Evolutionary conservation across 148 eudicot species (phyloP), one percentile per base, ranked within the genome.

Genomic region (Limonium bicolor): DNA sequence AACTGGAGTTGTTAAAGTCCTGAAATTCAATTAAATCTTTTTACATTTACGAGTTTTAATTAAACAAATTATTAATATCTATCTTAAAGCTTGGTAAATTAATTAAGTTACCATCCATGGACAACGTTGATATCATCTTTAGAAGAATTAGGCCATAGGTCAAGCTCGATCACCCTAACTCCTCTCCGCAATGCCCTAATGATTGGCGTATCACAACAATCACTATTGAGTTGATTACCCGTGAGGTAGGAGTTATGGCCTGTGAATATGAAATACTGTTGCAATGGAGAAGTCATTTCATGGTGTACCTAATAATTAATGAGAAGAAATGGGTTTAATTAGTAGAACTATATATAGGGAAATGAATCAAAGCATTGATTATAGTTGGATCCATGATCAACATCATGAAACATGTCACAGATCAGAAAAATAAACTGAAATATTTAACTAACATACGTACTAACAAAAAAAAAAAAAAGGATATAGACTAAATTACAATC

Each of bases 251-350:
- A 86, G 63, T 86, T 86, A 67, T 86, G 93, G 49, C 96, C 96
- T 28, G 96, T 86, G 43, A 63, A 86, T 70, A 86, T 72, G 69
- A 63, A 82, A 60, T 82, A 86, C 38, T 86, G 82, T 56, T 86
- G 96, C 85, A 86, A 54, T 20, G 96, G 85, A 69, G 88, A 79
- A 51, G 79, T 73, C 96, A 86, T 86, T 56, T 86, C 96, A 51
- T 86, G 96, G 76, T 78, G 94, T 52, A 86, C 94, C 96, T 86
- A 86, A 43, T 50, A 53, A 22, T 19, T 37, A n/a, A n/a, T n/a
- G n/a, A n/a, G n/a, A n/a, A n/a, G n/a, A n/a, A n/a, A n/a, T n/a
- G n/a, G n/a, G n/a, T n/a, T n/a, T n/a, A n/a, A n/a, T n/a, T n/a
- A n/a, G n/a, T n/a, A n/a, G n/a, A n/a, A n/a, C n/a, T n/a, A n/a